Conservation (phyloP, 2,329 filamentous ascomycete species). For the Lasiodiplodia theobromae region DNA sequence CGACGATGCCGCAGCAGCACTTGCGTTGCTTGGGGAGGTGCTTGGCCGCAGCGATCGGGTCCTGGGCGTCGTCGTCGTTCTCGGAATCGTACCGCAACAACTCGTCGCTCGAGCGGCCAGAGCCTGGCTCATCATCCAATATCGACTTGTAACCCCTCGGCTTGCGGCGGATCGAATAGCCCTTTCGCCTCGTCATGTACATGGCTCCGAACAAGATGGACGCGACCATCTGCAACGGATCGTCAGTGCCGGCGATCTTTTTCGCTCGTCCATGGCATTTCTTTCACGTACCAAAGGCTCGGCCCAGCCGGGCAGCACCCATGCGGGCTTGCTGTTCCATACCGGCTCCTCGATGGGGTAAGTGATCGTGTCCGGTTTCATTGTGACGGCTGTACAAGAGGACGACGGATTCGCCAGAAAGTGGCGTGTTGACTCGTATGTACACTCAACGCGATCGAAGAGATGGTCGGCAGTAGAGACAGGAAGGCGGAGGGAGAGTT, state of each 20-base stretch:
- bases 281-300: slow-evolving; percentile 47
- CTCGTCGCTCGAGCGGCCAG: slow-evolving; percentile 48
- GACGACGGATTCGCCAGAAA: slow-evolving; percentile 1
- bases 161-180: slow-evolving; percentile 50
- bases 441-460: not conserved
- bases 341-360: slow-evolving; percentile 37
- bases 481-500: not conserved
- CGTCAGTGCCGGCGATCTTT: slow-evolving; percentile 5
- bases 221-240: slow-evolving; percentile 54
- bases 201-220: slow-evolving; percentile 58
- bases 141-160: slow-evolving; percentile 39
- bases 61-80: slow-evolving; percentile 45
- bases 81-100: slow-evolving; percentile 48
- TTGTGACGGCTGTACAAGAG: not conserved
- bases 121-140: slow-evolving; percentile 43
- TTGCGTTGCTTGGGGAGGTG: slow-evolving; percentile 58
- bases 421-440: not conserved
- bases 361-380: slow-evolving; percentile 31
- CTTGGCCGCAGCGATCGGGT: slow-evolving; percentile 45
- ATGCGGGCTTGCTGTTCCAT: slow-evolving; percentile 51
- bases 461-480: not conserved
- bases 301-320: slow-evolving; percentile 52
- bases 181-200: slow-evolving; percentile 55
- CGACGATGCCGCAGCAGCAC: slow-evolving; percentile 60
- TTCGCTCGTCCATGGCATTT: not conserved